These are phyloP conservation scores for Leersia perrieri DNA, from an alignment of 176 grass and related monocot genomes.

Conservation along the genomic window DNA sequence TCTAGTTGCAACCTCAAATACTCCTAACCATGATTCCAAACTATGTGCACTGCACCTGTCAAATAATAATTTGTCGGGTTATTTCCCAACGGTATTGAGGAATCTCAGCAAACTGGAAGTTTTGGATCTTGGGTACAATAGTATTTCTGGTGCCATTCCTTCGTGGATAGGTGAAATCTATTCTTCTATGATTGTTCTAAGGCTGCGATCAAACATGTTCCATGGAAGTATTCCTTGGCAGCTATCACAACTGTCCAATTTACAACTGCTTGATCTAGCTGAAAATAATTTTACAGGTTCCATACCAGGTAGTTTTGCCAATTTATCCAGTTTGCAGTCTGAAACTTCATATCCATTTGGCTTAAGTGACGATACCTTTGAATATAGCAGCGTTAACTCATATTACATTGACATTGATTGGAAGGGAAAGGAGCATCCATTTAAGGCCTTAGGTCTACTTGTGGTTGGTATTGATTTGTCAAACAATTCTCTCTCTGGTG, in stretches of 20 bases:
- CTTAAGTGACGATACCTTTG: too few relatives aligned
- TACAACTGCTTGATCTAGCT: neutral
- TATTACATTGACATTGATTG: neutral
- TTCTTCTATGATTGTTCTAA: too few relatives aligned
- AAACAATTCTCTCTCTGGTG: neutral
- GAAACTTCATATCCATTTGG: too few relatives aligned
- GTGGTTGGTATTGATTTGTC: too few relatives aligned
- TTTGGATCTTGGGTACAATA: conserved; percentile 13
- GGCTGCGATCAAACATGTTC: too few relatives aligned
- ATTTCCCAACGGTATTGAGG: neutral
- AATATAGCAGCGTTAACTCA: too few relatives aligned
- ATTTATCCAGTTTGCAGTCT: too few relatives aligned
- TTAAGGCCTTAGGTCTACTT: too few relatives aligned
- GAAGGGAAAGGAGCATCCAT: neutral
- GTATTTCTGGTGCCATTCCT: conserved; percentile 2
- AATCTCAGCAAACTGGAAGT: too few relatives aligned
- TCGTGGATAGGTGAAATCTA: conserved; percentile 9
- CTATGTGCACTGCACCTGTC: neutral
- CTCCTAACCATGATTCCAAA: neutral
- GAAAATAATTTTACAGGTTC: neutral
- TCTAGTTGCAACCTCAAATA: neutral
- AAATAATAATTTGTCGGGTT: conserved; percentile 22
- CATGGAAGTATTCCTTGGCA: neutral
- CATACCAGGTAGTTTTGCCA: neutral
- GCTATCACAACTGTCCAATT: neutral